Percentiles rank a stretch among this genome's conserved stretches.
These are phyloP conservation scores for Parascedosporium putredinis DNA, from an alignment of 2,329 filamentous ascomycete genomes.

Conservation along the genomic window DNA sequence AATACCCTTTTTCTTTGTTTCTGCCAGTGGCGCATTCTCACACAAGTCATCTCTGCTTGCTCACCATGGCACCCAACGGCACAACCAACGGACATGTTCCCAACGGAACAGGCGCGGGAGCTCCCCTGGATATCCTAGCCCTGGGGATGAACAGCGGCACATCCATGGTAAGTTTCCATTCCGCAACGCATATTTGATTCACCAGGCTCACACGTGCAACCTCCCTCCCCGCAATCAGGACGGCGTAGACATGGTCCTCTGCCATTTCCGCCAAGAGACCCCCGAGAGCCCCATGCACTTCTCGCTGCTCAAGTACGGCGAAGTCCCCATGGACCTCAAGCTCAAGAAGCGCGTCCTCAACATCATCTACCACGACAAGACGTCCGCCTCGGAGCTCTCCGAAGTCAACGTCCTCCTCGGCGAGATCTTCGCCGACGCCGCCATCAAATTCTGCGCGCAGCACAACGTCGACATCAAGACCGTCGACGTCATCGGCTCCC, in stretches of 20 bases:
- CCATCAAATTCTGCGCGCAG: conserved; percentile 35
- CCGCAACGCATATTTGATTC: too few species aligned
- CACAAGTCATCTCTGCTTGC: too few species aligned
- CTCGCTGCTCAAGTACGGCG: conserved; percentile 44
- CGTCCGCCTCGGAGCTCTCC: conserved; percentile 41
- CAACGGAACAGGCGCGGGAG: too few species aligned
- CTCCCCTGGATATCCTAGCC: too few species aligned
- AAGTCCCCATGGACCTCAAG: conserved; percentile 39
- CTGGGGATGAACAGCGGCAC: too few species aligned
- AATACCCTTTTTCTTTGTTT: too few species aligned
- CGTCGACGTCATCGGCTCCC: conserved; percentile 45
- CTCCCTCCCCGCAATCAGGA: conserved; percentile 18
- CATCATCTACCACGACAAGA: conserved; percentile 43
- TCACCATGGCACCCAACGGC: too few species aligned
- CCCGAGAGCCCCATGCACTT: conserved; percentile 44
- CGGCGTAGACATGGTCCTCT: conserved; percentile 48
- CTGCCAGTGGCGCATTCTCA: too few species aligned
- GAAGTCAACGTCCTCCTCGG: conserved; percentile 48
- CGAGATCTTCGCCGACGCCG: conserved; percentile 43
- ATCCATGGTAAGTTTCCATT: too few species aligned
- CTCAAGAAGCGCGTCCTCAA: conserved; percentile 48
- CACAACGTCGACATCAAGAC: conserved; percentile 29
- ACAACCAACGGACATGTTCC: too few species aligned
- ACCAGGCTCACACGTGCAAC: background rate
- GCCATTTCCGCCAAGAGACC: conserved; percentile 41